A percentile compares a stretch with the other conserved stretches of the same genome.
phyloP scores from a whole-genome alignment of 352 stramenopile genomes.

The Pythium brassicae region DNA sequence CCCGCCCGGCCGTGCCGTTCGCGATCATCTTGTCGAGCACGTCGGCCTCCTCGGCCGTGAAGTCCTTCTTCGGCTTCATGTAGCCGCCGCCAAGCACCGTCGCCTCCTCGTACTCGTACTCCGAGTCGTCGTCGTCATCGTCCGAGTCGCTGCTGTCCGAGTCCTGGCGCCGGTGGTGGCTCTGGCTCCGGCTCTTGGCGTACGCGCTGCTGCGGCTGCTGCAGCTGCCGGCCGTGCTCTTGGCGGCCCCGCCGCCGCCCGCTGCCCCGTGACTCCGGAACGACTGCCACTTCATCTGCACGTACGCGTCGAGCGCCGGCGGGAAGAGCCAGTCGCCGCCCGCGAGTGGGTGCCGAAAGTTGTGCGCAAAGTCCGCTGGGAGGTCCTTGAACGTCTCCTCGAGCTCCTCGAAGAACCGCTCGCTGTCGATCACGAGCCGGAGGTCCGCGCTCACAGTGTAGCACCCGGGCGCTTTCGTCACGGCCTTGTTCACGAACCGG shows the following conservation, averaged over 20 bases:
- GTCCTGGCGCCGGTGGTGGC: slow-evolving; percentile 6
- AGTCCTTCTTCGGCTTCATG: slow-evolving; percentile 53
- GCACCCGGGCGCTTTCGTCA: slow-evolving; percentile 59
- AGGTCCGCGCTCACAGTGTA: slow-evolving; percentile 47
- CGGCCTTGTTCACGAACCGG: slow-evolving; percentile 70
- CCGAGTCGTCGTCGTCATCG: slow-evolving; percentile 24
- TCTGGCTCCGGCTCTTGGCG: background rate
- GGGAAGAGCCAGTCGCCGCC: slow-evolving; percentile 56
- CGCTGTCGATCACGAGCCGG: slow-evolving; percentile 57
- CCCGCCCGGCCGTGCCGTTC: slow-evolving; percentile 56
- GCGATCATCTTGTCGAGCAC: slow-evolving; percentile 80
- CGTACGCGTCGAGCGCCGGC: slow-evolving; percentile 57
- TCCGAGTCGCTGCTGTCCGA: slow-evolving; percentile 34
- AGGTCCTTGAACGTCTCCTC: slow-evolving; percentile 62
- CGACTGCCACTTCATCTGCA: slow-evolving; percentile 77
- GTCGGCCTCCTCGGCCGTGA: slow-evolving; percentile 67
- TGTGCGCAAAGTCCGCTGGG: slow-evolving; percentile 39
- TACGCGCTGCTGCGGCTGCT: slow-evolving; percentile 9
- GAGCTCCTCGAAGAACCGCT: slow-evolving; percentile 63
- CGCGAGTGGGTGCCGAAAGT: slow-evolving; percentile 35
- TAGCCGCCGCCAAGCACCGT: slow-evolving; percentile 29
- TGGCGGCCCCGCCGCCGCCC: slow-evolving; percentile 1
- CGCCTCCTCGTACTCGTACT: slow-evolving; percentile 21
- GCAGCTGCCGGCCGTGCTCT: too few species aligned
- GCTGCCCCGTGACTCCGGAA: slow-evolving; percentile 39